phyloP scores from a whole-genome alignment of 169 alveolate species.

The Sarcocystis neurona region DNA sequence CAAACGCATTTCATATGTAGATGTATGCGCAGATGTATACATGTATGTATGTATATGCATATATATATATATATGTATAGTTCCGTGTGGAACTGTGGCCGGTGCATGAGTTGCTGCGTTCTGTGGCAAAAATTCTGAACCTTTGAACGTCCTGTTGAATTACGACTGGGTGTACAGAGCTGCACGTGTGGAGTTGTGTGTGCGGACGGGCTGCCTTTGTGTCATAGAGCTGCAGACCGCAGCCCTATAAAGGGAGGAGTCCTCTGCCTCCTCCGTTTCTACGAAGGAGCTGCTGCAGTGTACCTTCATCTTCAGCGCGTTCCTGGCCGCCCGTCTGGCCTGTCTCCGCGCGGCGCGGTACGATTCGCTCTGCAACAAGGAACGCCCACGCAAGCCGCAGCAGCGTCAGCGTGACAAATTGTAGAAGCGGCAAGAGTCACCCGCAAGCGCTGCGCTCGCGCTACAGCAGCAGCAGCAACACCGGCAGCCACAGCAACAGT shows the following conservation, averaged over 20 bases:
- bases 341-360: constrained; percentile 17
- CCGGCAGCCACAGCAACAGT: background rate
- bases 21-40: background rate
- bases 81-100: too few species aligned
- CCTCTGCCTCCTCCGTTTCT: too few species aligned
- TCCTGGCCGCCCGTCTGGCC: background rate
- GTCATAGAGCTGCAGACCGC: background rate
- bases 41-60: background rate
- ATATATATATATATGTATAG: background rate
- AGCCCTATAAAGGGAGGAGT: background rate
- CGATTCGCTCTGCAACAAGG: background rate
- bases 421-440: background rate
- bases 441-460: background rate
- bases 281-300: too few species aligned
- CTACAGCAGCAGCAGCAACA: background rate
- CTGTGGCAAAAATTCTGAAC: too few species aligned
- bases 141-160: too few species aligned
- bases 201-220: background rate
- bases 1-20: background rate
- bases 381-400: background rate
- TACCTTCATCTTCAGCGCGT: constrained; percentile 34
- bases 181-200: background rate
- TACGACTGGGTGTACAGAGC: background rate
- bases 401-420: background rate
- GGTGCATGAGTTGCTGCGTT: too few species aligned